A percentile compares a stretch with the other conserved stretches of the same genome.
phyloP scores from a whole-genome alignment of 805 yeast genomes.

The Zygoascus biomembranicola region DNA sequence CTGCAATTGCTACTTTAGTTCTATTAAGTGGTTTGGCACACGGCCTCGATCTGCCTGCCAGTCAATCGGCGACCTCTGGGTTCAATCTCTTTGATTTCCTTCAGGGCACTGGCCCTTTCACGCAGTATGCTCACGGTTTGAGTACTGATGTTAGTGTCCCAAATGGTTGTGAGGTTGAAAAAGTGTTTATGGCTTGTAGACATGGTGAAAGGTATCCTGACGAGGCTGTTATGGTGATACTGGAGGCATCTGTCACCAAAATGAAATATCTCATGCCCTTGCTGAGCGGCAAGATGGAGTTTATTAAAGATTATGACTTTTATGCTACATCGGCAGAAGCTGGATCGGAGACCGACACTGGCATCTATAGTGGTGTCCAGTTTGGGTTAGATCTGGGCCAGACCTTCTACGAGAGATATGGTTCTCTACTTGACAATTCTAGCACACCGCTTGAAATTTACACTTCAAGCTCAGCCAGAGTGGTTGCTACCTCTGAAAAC shows the following conservation, averaged over 20 bases:
- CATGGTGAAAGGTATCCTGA: not conserved
- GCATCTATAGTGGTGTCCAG: not conserved
- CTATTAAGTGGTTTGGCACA: not conserved
- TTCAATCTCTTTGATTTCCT: not conserved
- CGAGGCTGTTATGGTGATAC: not conserved
- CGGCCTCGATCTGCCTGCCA: not conserved
- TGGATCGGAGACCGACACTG: not conserved
- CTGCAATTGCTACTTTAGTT: not conserved
- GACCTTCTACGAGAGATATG: not conserved
- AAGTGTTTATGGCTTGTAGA: not conserved
- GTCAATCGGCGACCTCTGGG: not conserved
- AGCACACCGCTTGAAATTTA: not conserved
- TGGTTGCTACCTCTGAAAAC: not conserved
- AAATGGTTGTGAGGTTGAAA: not conserved
- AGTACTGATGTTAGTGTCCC: not conserved
- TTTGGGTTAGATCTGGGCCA: not conserved
- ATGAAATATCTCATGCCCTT: not conserved
- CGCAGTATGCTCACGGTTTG: not conserved
- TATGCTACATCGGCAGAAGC: not conserved
- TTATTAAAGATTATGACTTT: not conserved
- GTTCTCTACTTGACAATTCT: not conserved
- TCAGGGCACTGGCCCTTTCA: not conserved
- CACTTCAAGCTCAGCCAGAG: not conserved
- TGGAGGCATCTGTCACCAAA: not conserved
- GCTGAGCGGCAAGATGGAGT: not conserved